Evolutionary conservation across 257 asterid species (phyloP).

Genomic region (Przewalskia tangutica): DNA sequence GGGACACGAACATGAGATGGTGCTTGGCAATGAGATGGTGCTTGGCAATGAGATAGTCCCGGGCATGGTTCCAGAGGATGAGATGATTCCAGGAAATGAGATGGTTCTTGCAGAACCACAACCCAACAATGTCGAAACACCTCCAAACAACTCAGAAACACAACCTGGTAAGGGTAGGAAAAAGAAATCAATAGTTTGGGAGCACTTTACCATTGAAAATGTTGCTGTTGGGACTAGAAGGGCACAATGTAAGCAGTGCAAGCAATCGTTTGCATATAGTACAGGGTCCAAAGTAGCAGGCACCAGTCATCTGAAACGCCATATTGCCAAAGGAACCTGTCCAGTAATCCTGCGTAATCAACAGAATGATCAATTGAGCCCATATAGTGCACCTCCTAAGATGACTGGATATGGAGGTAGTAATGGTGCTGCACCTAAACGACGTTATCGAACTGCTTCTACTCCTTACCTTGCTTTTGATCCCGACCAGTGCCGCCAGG

Average conservation of each 20-base stretch:
- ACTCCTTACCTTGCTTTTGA: conserved; percentile 55
- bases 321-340: conserved; percentile 85
- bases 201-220: conserved; percentile 82
- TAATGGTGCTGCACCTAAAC: conserved; percentile 41
- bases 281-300: conserved; percentile 96
- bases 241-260: conserved; percentile 94
- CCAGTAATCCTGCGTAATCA: conserved; percentile 55
- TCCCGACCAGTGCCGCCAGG: conserved; percentile 74
- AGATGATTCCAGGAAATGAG: neutral
- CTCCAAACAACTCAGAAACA: conserved; percentile 12
- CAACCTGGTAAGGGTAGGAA: conserved; percentile 49
- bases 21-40: neutral
- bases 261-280: conserved; percentile 96
- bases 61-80: neutral
- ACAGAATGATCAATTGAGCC: conserved; percentile 14
- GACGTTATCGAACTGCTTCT: conserved; percentile 59
- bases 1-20: neutral
- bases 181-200: conserved; percentile 97
- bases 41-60: neutral
- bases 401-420: conserved; percentile 23
- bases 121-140: conserved; percentile 23
- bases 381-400: conserved; percentile 72
- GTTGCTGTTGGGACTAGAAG: conserved; percentile 70
- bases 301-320: conserved; percentile 97
- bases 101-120: conserved; percentile 50